A percentile compares a stretch with the other conserved stretches of the same genome.
These are phyloP conservation scores for Coemansia sp. DNA, from an alignment of 192 early-diverging fungal genomes.

Conservation along the genomic window DNA sequence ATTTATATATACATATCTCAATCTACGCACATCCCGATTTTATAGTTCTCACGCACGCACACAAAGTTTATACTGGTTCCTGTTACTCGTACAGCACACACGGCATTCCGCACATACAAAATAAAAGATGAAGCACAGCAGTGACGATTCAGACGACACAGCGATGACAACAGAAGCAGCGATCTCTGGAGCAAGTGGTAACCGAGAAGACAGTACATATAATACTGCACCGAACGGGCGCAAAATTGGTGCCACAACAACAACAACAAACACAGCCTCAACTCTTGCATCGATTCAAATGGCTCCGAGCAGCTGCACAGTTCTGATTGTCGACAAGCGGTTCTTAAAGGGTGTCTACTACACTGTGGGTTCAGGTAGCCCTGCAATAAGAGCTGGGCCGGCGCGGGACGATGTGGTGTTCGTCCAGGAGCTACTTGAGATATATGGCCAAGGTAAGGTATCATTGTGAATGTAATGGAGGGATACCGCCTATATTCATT, in stretches of 20 bases:
- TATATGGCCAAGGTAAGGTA: constrained; percentile 49
- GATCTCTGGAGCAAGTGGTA: background rate
- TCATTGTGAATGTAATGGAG: background rate
- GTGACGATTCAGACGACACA: constrained; percentile 6
- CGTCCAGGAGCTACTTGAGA: constrained; percentile 54
- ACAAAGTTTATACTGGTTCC: background rate
- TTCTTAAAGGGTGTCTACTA: constrained; percentile 49
- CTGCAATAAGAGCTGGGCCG: constrained; percentile 38
- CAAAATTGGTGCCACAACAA: constrained; percentile 6
- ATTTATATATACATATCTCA: too few relatives aligned
- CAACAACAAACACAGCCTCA: constrained; percentile 18
- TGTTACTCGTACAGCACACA: background rate
- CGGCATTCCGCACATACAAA: background rate
- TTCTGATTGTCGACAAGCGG: constrained; percentile 50
- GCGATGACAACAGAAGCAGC: background rate
- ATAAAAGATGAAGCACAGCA: background rate
- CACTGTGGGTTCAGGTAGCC: constrained; percentile 28
- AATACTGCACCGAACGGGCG: constrained; percentile 3
- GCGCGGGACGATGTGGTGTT: constrained; percentile 52
- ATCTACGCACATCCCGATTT: background rate
- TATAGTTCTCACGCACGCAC: background rate
- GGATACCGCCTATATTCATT: too few relatives aligned
- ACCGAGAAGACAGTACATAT: background rate
- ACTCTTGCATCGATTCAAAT: constrained; percentile 27
- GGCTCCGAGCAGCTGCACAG: constrained; percentile 50